Evolutionary conservation across 106 monocot species (phyloP), one percentile per base, ranked within the genome.

Genomic region (Phalaenopsis equestris): DNA sequence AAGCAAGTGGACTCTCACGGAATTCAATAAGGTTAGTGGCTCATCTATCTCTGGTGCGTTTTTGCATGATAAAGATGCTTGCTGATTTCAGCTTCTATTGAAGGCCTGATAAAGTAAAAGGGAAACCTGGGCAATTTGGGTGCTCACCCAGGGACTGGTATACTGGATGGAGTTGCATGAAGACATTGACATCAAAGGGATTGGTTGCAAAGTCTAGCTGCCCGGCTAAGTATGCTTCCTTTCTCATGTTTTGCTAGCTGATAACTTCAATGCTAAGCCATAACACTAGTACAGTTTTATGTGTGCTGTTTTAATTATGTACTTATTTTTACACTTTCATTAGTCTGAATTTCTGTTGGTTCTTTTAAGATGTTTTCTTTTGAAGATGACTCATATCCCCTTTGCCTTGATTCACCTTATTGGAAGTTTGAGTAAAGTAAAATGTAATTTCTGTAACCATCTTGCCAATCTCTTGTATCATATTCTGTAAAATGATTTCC

Each of bases 151-250:
- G 85, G 82, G 92, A 97, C 61, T 94, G 96, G 96, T 94, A 97
- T 75, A 90, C 80, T 77, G 94, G 96, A 55, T 97, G 96, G 96
- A 94, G 81, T 77, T 94, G 92, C 90, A 97, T 97, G 96, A 97
- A 90, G 85, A 90, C 87, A 49, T 85, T 97, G 75, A 79, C 92
- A 70, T 72, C 84, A 37, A 94, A 94, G 84, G 96, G 96, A 75
- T 78, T 97, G 49, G 94, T 97, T 78, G 96, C 84, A 30, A 97
- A 92, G 82, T 94, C 92, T 74, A 92, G 90, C 81, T 84, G 85
- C 73, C 96, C 96, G 39, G 94, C 96, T 43, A 97, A 90, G 96
- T 96, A 86, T 84, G 67, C 73, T 81, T 81, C 75, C 76, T 42
- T 61, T 47, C 41, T 9, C 61, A 72, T 87, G 72, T 41, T 75